A percentile compares a stretch with the other conserved stretches of the same genome.
phyloP scores from a whole-genome alignment of 2,329 filamentous ascomycete genomes.

The Gaeumannomyces sp. region DNA sequence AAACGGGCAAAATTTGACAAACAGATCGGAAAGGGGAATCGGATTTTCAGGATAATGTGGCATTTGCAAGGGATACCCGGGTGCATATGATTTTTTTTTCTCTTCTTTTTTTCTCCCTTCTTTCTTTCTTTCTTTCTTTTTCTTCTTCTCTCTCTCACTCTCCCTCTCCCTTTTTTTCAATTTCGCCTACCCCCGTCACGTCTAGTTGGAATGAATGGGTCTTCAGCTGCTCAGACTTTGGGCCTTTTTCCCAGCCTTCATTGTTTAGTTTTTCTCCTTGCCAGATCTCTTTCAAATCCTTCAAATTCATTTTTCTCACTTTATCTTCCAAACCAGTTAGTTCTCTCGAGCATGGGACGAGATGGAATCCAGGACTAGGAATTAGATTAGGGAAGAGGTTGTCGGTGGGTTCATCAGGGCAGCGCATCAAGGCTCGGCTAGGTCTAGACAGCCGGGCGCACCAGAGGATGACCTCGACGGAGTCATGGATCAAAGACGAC shows the following conservation, averaged over 20 bases:
- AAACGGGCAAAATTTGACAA: not conserved
- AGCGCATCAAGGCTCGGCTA: not conserved
- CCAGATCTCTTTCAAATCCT: not conserved
- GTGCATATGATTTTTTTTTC: constrained; percentile 15
- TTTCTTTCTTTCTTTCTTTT: not conserved
- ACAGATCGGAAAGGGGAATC: constrained; percentile 10
- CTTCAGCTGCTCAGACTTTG: too few species aligned
- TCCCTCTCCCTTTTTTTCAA: not conserved
- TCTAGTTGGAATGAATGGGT: too few species aligned
- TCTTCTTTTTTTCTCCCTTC: constrained; percentile 8
- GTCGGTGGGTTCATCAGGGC: not conserved
- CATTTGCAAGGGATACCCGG: constrained; percentile 19
- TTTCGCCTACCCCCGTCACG: too few species aligned
- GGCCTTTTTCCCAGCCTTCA: too few species aligned
- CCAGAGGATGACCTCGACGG: not conserved
- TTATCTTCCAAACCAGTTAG: not conserved
- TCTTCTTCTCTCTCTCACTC: constrained; percentile 8
- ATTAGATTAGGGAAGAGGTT: not conserved
- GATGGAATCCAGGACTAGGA: not conserved
- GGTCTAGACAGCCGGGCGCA: not conserved
- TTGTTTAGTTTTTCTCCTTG: too few species aligned
- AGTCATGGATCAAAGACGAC: not conserved
- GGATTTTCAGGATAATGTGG: constrained; percentile 10
- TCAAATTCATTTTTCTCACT: not conserved
- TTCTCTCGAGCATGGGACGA: not conserved